Evolutionary conservation across 169 alveolate genomes (phyloP), one percentile per base, ranked within the genome.

Genomic region (Cryptosporidium baileyi): DNA sequence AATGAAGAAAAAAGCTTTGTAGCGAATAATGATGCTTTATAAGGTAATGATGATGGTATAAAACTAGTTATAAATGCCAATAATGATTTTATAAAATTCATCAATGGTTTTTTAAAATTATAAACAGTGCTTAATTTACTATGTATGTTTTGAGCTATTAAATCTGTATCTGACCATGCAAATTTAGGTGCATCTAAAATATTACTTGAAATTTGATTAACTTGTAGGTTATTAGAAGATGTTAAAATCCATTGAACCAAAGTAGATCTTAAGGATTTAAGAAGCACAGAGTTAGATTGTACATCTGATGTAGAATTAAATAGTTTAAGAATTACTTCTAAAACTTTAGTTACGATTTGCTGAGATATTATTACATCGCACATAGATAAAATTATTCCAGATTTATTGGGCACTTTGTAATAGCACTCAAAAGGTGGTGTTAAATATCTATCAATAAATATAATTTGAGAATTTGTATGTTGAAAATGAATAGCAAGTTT

Each of bases 161-260:
- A 24, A 24, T 74, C 85, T 22, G 74, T 24, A 17, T 74, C 85
- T 19, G 85, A 74, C 52, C 61, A 57, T 11, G 45, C 47, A 22
- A 65, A 36, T 30, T 49, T 65, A 1, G 85, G 41, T n/a, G 28
- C 30, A 26, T 74, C 67, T 9, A 74, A 34, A 5, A 32, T 13
- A 34, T 30, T 65, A 24, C 34, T 65, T 28, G 54, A 43, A 11
- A 22, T 26, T 8, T 62, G 40, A 6, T 54, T 26, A n/a, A n/a
- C n/a, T n/a, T n/a, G n/a, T n/a, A n/a, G n/a, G 36, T 13, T 7
- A 11, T 44, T 54, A 8, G 65, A 54, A 38, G 85, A 36, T 2
- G 67, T 32, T 9, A 74, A 57, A 40, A 74, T 54, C 85, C 85
- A 74, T 28, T 51, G 85, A 38, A 74, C 51, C 17, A 74, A 19